Base-by-base conservation (phyloP, 495 filamentous ascomycete genomes). In the Penicillium paxilli region DNA sequence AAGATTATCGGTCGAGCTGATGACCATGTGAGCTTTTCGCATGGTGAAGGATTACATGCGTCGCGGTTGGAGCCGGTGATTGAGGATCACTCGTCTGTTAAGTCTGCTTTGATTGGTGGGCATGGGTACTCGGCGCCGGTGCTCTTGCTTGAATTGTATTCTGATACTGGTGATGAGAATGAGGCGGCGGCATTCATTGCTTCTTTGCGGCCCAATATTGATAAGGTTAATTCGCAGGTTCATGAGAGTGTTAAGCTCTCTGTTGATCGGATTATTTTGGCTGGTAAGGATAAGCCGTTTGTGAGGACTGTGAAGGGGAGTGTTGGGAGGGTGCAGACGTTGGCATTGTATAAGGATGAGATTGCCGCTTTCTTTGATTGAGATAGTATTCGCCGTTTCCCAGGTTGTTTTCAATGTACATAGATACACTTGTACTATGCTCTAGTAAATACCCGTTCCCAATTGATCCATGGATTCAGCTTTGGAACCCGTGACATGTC, bases 311-410 rank as follows among this genome's bases (percentile, higher is more conserved):
- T 61, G 32, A 68, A 68, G 50, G 65, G 61, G 9, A 65, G 58
- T 47, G 58, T 68, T 8, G 68, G 71, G 42, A 51, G 71, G 40
- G 22, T 63, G 16, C 66, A 64, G 37, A 72, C 66, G 1, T 48
- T 74, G 38, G 44, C 55, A 5, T 30, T 68, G 4, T 74, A 73
- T 48, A 60, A 65, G 33, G 64, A 73, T 12, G 69, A 69, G 24
- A 73, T 76, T 47, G 64, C 53, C 6, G 44, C 30, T 5, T 45
- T 66, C 4, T 63, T 62, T 32, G 33, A 19, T 22, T 22, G 41
- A 25, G 22, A 44, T 26, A 42, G 7, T 4, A 21, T 11, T 42
- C 10, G 11, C 2, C 5, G 17, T 28, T 28, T 6, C 17, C 20
- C 10, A 45, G 22, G 11, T 26, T 22, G 5, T 10, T 23, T n/a